Evolutionary conservation across 768 basidiomycete species (phyloP).

Genomic region (Hygrophoropsis aurantiaca): DNA sequence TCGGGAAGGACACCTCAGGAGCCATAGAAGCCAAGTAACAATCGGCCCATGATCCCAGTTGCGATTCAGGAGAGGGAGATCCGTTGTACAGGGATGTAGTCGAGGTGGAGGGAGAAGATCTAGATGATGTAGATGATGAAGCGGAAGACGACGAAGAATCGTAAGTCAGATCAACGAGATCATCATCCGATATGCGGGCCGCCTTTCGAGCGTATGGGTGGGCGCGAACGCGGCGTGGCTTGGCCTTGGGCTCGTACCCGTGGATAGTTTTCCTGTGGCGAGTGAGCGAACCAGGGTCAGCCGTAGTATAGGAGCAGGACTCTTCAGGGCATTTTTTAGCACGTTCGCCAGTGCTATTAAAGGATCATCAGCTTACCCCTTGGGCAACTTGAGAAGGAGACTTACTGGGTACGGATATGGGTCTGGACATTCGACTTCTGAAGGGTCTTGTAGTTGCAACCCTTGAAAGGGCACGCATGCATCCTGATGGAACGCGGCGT

Average conservation of each 20-base stretch:
- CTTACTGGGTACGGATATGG: conserved; percentile 31
- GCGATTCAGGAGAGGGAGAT: neutral
- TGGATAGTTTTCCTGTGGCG: conserved; percentile 19
- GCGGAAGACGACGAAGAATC: neutral
- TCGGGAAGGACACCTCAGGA: too few species aligned
- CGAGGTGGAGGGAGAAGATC: neutral
- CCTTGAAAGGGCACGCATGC: conserved; percentile 17
- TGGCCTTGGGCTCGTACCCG: conserved; percentile 14
- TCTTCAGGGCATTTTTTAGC: conserved; percentile 14
- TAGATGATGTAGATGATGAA: neutral
- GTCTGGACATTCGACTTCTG: conserved; percentile 28
- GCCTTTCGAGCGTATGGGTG: neutral
- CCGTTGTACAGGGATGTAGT: neutral
- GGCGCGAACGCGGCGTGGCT: neutral
- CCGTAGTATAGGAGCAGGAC: conserved; percentile 11
- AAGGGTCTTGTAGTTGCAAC: conserved; percentile 20
- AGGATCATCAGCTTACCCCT: conserved; percentile 1
- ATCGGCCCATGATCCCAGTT: neutral
- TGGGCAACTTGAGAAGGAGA: neutral
- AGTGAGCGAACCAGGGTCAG: conserved; percentile 22
- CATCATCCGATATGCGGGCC: neutral
- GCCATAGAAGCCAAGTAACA: too few species aligned
- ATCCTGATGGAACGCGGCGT: conserved; percentile 17
- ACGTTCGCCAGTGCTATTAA: conserved; percentile 9
- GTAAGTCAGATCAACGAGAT: neutral